A percentile compares a stretch with the other conserved stretches of the same genome.
phyloP scores from a whole-genome alignment of 108 stramenopile genomes.

The Fragilaria crotonensis region DNA sequence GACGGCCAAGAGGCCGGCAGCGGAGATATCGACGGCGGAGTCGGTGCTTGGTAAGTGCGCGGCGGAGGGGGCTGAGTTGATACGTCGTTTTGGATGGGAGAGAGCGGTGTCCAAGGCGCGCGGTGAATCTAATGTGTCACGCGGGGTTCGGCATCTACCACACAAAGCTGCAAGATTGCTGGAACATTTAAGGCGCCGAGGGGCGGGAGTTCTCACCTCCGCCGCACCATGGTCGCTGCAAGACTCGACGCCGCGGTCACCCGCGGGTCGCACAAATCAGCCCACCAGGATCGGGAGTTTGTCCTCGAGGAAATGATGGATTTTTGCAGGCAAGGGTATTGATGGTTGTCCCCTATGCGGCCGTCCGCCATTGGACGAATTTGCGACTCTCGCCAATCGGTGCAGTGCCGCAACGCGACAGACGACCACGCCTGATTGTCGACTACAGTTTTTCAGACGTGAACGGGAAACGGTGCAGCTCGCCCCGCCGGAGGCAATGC shows the following conservation, averaged over 20 bases:
- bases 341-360: constrained; percentile 20
- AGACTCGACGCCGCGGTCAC: too few relatives aligned
- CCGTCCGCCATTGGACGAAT: constrained; percentile 6
- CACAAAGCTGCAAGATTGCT: constrained; percentile 21
- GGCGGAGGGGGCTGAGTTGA: too few relatives aligned
- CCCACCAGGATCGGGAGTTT: constrained; percentile 7
- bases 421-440: constrained; percentile 20
- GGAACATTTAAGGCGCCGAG: background rate
- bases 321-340: constrained; percentile 15
- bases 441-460: constrained; percentile 23
- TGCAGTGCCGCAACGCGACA: constrained; percentile 24
- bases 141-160: too few relatives aligned
- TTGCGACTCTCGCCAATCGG: constrained; percentile 16
- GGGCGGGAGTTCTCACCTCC: constrained; percentile 8
- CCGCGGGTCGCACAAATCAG: constrained; percentile 14
- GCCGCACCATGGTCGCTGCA: constrained; percentile 9
- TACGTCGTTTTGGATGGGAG: too few relatives aligned
- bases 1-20: too few relatives aligned
- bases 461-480: constrained; percentile 4
- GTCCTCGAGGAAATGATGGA: constrained; percentile 17
- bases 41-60: too few relatives aligned
- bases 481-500: constrained; percentile 4
- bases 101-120: too few relatives aligned
- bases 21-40: too few relatives aligned
- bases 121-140: too few relatives aligned